Conservation (phyloP, 352 stramenopile genomes). For the Phytophthora nicotianae region DNA sequence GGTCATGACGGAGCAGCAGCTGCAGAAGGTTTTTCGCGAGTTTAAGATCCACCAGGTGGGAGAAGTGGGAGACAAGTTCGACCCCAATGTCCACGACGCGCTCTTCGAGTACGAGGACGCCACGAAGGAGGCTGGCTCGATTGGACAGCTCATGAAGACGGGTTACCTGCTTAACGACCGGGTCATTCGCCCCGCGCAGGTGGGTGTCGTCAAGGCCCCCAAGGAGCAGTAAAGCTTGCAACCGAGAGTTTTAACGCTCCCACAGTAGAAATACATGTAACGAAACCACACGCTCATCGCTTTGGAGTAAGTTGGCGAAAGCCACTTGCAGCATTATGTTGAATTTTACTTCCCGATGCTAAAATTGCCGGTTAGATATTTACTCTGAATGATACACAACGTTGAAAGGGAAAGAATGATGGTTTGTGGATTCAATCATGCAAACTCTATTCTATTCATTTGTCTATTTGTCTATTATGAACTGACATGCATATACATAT, state of each 20-base stretch:
- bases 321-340: too few species aligned
- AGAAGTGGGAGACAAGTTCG: constrained; percentile 95
- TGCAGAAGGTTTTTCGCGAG: constrained; percentile 96
- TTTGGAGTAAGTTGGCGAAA: neutral
- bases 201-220: constrained; percentile 87
- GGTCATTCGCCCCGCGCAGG: constrained; percentile 96
- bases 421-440: too few species aligned
- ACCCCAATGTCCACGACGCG: constrained; percentile 98
- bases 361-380: too few species aligned
- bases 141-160: constrained; percentile 97
- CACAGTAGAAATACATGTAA: constrained; percentile 5
- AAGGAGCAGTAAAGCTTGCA: constrained; percentile 36
- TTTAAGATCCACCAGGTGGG: constrained; percentile 94
- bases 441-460: neutral
- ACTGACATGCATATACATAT: neutral
- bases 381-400: too few species aligned
- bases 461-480: constrained; percentile 3
- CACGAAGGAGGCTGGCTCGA: constrained; percentile 84
- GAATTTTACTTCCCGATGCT: too few species aligned
- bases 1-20: constrained; percentile 95
- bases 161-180: constrained; percentile 97
- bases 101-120: constrained; percentile 97
- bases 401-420: too few species aligned
- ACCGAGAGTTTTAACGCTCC: neutral
- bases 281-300: constrained; percentile 2